Conservation (phyloP, 2,329 filamentous ascomycete genomes). For the Alternaria angustiovoidea region DNA sequence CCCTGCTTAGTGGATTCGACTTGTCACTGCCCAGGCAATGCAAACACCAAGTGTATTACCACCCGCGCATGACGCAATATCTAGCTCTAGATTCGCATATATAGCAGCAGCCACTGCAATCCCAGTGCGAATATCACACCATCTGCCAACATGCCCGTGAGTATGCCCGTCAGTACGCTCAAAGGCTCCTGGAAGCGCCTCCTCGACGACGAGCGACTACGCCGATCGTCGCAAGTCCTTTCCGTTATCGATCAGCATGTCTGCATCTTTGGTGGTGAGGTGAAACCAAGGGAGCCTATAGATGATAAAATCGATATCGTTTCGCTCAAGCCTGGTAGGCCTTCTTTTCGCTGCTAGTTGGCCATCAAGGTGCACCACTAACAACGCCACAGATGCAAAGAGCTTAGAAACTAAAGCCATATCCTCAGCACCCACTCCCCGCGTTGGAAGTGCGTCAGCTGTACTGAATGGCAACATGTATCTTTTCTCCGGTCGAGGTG, state of each 20-base stretch:
- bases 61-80: conserved; percentile 8
- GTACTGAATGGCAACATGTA: conserved; percentile 76
- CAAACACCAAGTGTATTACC: conserved; percentile 7
- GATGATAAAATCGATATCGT: conserved; percentile 77
- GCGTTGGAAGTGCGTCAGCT: conserved; percentile 77
- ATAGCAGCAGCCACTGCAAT: not conserved
- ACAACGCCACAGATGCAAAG: conserved; percentile 55
- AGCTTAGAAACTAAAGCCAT: conserved; percentile 34
- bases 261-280: conserved; percentile 81
- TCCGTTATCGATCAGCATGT: conserved; percentile 66
- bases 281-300: conserved; percentile 69
- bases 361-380: conserved; percentile 32
- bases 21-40: not conserved
- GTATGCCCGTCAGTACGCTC: conserved; percentile 34
- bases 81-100: not conserved
- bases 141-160: conserved; percentile 32
- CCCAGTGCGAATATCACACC: not conserved
- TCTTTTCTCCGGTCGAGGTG: conserved; percentile 81
- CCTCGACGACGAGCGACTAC: conserved; percentile 55
- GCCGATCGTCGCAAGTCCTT: conserved; percentile 77
- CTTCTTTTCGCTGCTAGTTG: conserved; percentile 8
- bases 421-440: conserved; percentile 65
- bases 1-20: not conserved
- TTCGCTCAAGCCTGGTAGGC: conserved; percentile 53
- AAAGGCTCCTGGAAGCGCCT: conserved; percentile 51